Evolutionary conservation across 768 basidiomycete genomes (phyloP), one percentile per base, ranked within the genome.

Genomic region (Lentinula lateritia): DNA sequence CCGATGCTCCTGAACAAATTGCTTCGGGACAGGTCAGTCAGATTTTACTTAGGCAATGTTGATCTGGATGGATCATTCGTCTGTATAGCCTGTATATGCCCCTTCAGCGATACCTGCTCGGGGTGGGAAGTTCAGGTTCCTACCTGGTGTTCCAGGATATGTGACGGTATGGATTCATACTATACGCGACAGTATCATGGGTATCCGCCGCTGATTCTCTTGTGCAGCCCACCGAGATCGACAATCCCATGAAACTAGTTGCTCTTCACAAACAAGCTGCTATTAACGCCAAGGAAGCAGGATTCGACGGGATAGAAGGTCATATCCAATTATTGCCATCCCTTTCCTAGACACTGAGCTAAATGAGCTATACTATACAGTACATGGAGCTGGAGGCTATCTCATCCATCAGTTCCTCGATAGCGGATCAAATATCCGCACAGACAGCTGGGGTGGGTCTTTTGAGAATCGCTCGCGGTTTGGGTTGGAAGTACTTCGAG

Each of bases 391-490:
- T 1, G 68, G 67, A 54, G 73, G 73, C 13, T 76, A 76, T 67
- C 68, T 76, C 10, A 62, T 77, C 58, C 68, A 76, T 42, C 71
- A 77, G 60, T 77, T 78, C 68, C 61, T 76, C 39, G 72, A 75
- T 61, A 58, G 58, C 42, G 66, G 63, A 1, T 63, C 71, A 46
- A 78, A 80, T 70, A 63, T 70, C 35, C 74, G 77, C 32, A 76
- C 72, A 7, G 78, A 78, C 71, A 53, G 70, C 50, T 82, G 76
- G 73, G 81, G 81, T 8, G 80, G 80, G 0, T 71, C 70, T 12
- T 50, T 76, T 32, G 75, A 79, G 66, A 79, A 80, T 67, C 71
- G 81, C 18, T 64, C 69, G 1, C 67, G 78, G 5, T 81, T 82
- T 67, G 65, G 67, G 1, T 66, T 77, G 20, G 76, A 78, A 65